Base-by-base conservation (phyloP, 441 rosid species). In the Adansonia grandidieri region DNA sequence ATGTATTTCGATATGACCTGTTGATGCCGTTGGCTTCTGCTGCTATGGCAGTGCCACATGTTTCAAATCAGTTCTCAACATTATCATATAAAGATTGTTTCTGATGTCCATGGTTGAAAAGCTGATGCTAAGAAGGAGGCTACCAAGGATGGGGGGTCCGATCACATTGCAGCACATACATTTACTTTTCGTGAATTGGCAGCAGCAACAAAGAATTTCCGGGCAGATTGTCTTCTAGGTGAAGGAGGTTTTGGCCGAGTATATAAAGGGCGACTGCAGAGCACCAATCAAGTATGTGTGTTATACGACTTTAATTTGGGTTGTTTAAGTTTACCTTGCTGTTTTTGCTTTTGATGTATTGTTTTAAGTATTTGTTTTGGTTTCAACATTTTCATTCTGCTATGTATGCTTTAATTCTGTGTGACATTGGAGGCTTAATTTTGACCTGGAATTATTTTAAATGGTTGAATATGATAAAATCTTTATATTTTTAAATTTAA, bases 191-290 rank as follows among this genome's bases (percentile, higher is more conserved):
- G 90, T 69, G 93, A 91, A 80, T 85, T 91, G 84, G 91, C 95
- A 45, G 79, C 84, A 54, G 91, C 91, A 56, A 88, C 93, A 3
- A 88, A 88, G 86, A 87, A 89, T 84, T 91, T 91, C 85, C 85
- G 89, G 83, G 87, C 88, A 75, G 95, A 91, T 82, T 88, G 88
- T 80, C 92, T 88, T 66, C 73, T 89, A 79, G 94, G 94, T 48
- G 92, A 91, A 85, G 92, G 90, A 72, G 95, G 95, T 53, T 91
- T 91, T 80, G 94, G 92, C 37, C 82, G 88, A 75, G 94, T 91
- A 71, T 88, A 91, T 78, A 89, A 89, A 85, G 95, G 95, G 28
- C 85, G 86, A 64, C 67, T 91, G 82, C 92, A 91, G 77, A 87
- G 87, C 80, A 87, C 85, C 65, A 88, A 85, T 81, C 80, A 86